Conservation (phyloP, 352 stramenopile species). For the Phytophthora palmivora region DNA sequence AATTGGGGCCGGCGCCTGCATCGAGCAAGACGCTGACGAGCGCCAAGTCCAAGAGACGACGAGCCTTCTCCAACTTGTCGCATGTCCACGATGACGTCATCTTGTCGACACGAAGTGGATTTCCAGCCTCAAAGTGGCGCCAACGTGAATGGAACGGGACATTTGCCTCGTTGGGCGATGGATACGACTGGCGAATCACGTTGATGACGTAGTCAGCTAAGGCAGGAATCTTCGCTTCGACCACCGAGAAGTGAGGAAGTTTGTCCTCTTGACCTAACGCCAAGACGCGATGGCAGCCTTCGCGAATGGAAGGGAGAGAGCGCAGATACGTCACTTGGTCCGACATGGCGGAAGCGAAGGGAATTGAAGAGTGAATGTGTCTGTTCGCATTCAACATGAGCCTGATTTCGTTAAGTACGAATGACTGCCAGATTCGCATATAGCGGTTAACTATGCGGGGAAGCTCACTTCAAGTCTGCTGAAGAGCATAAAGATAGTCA, state of each 20-base stretch:
- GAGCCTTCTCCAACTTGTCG: slow-evolving; percentile 58
- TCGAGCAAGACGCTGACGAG: slow-evolving; percentile 85
- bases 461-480: slow-evolving; percentile 14
- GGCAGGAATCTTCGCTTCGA: slow-evolving; percentile 56
- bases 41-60: slow-evolving; percentile 76
- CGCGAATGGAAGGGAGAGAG: slow-evolving; percentile 73
- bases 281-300: slow-evolving; percentile 73
- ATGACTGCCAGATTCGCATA: slow-evolving; percentile 4
- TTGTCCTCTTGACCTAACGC: slow-evolving; percentile 53
- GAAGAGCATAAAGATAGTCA: slow-evolving; percentile 11
- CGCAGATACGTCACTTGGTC: slow-evolving; percentile 69
- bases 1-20: slow-evolving; percentile 70
- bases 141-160: slow-evolving; percentile 86
- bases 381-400: slow-evolving; percentile 33
- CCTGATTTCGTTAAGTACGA: slow-evolving; percentile 16
- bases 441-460: slow-evolving; percentile 5
- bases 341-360: not conserved
- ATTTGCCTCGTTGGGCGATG: slow-evolving; percentile 47
- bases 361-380: slow-evolving; percentile 3
- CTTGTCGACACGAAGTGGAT: slow-evolving; percentile 60
- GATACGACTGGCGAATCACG: slow-evolving; percentile 66
- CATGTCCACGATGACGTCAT: slow-evolving; percentile 61
- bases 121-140: slow-evolving; percentile 85
- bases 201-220: slow-evolving; percentile 79
- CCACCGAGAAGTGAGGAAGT: slow-evolving; percentile 70